Percentiles rank a stretch among this genome's conserved stretches.
phyloP scores from a whole-genome alignment of 2,329 filamentous ascomycete species.

The Paramyrothecium sp. region DNA sequence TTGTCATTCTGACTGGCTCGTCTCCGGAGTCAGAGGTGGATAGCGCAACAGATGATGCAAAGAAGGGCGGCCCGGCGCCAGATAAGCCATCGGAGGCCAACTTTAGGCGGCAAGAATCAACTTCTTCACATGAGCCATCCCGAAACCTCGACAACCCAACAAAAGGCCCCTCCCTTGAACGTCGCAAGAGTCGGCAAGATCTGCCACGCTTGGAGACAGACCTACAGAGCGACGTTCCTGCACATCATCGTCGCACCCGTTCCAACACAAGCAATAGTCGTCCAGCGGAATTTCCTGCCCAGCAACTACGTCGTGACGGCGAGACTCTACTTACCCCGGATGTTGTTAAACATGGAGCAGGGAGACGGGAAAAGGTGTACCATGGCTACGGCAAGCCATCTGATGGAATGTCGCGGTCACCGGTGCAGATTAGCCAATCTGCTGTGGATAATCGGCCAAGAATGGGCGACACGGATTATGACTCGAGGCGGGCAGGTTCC shows the following conservation, averaged over 20 bases:
- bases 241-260: constrained; percentile 31
- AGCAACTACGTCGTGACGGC: constrained; percentile 21
- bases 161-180: constrained; percentile 17
- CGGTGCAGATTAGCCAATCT: constrained; percentile 27
- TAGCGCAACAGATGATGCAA: constrained; percentile 14
- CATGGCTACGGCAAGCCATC: constrained; percentile 23
- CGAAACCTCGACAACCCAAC: neutral
- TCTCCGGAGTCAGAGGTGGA: constrained; percentile 18
- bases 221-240: constrained; percentile 20
- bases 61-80: neutral
- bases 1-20: constrained; percentile 53
- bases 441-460: constrained; percentile 21
- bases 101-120: neutral
- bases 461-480: constrained; percentile 19
- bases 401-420: constrained; percentile 16
- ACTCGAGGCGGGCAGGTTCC: constrained; percentile 21
- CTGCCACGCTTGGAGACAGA: constrained; percentile 46
- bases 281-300: constrained; percentile 28
- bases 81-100: constrained; percentile 3
- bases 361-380: constrained; percentile 42
- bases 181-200: constrained; percentile 33
- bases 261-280: constrained; percentile 31
- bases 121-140: neutral
- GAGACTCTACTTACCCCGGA: constrained; percentile 40
- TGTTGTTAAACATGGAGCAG: constrained; percentile 37